phyloP scores from a whole-genome alignment of 148 eudicot species.

The Heliosperma pusillum region DNA sequence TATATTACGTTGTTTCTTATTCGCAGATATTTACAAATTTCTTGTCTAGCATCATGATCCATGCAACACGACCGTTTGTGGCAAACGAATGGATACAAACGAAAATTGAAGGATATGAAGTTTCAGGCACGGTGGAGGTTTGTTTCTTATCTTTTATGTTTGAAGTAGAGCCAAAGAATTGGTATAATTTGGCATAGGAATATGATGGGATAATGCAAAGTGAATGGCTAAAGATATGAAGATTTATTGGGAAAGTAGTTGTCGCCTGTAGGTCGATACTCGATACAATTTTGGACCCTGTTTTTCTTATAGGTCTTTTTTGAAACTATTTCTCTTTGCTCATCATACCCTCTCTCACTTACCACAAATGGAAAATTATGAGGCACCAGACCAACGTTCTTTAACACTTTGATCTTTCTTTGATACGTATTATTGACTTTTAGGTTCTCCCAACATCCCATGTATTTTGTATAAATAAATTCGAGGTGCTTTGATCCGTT shows the following conservation, averaged over 20 bases:
- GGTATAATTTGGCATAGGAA: not conserved
- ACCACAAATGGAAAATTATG: not conserved
- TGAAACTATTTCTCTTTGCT: not conserved
- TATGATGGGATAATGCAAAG: not conserved
- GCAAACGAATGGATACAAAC: conserved; percentile 88
- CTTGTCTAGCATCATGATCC: conserved; percentile 88
- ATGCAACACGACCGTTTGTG: conserved; percentile 88
- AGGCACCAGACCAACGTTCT: not conserved
- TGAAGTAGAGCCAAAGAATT: not conserved
- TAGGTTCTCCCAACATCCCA: not conserved
- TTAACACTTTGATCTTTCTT: not conserved
- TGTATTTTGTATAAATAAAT: not conserved
- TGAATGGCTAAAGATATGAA: not conserved
- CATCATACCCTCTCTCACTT: not conserved
- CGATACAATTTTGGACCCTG: not conserved
- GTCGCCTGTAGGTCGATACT: not conserved
- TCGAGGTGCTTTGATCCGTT: not conserved
- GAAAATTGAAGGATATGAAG: conserved; percentile 89
- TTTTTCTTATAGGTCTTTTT: not conserved
- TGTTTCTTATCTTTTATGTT: conserved; percentile 24
- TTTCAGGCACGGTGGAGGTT: conserved; percentile 97
- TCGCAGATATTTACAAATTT: conserved; percentile 87
- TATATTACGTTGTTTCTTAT: conserved; percentile 15
- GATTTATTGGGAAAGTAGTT: not conserved
- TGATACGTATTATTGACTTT: not conserved